phyloP scores from a whole-genome alignment of 1,139 yeast genomes.

The Nakaseomyces bracarensis region DNA sequence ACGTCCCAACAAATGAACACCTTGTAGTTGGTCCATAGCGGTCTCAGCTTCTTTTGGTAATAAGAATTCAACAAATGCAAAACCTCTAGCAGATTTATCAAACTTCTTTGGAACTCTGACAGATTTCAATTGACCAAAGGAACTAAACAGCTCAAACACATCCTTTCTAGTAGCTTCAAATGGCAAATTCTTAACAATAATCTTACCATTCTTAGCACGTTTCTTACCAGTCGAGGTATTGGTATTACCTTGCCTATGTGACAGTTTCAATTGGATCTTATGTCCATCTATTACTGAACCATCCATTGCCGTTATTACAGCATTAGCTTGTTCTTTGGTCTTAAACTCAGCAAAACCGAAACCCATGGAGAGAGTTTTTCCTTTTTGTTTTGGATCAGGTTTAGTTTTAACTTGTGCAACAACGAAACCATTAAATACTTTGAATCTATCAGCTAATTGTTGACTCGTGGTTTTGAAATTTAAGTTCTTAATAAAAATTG shows the following conservation, averaged over 20 bases:
- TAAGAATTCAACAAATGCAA: slow-evolving; percentile 91
- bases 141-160: slow-evolving; percentile 78
- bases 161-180: slow-evolving; percentile 93
- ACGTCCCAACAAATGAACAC: slow-evolving; percentile 95
- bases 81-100: slow-evolving; percentile 92
- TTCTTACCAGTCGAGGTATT: slow-evolving; percentile 19
- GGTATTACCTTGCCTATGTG: slow-evolving; percentile 57
- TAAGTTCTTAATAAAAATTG: slow-evolving; percentile 85
- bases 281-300: slow-evolving; percentile 84
- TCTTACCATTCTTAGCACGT: slow-evolving; percentile 48
- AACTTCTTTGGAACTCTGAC: slow-evolving; percentile 95
- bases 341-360: slow-evolving; percentile 92
- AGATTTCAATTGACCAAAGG: slow-evolving; percentile 89
- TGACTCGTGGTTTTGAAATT: slow-evolving; percentile 69
- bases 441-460: slow-evolving; percentile 54
- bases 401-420: slow-evolving; percentile 80
- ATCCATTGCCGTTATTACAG: slow-evolving; percentile 67
- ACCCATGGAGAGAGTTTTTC: slow-evolving; percentile 79
- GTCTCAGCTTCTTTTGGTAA: slow-evolving; percentile 86
- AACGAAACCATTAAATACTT: slow-evolving; percentile 67
- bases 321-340: slow-evolving; percentile 66
- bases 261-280: slow-evolving; percentile 75
- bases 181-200: slow-evolving; percentile 92
- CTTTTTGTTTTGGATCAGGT: slow-evolving; percentile 71
- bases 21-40: slow-evolving; percentile 92